Base-by-base conservation (phyloP, 1,284 basidiomycete species). In the Malassezia slooffiae region DNA sequence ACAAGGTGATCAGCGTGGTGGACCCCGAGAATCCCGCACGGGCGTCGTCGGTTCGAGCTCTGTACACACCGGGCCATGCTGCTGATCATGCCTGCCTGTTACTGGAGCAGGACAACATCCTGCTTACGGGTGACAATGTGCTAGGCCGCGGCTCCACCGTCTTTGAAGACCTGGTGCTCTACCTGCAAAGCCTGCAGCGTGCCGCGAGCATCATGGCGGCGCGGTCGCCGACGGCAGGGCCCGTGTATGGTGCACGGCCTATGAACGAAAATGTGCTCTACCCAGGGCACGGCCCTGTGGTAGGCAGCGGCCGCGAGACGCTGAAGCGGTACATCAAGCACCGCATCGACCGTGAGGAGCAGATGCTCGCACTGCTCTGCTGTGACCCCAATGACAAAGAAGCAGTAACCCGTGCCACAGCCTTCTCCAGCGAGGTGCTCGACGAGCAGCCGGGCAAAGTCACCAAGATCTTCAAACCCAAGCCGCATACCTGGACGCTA, bases 51-150 rank as follows among this genome's bases (percentile, higher is more conserved):
- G 40, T 70, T 12, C 75, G 75, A 20, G 78, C 91, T 13, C 57
- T 95, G 0, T 81, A 85, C 62, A 83, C 87, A 0, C 91, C 90
- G 0, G 91, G 90, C 0, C 91, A 96, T 64, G 95, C 90, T 0
- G 64, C 74, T 27, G 90, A 96, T 70, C 90, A 86, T 5, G 77
- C 91, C 56, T 82, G 76, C 39, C 41, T 69, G 5, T 28, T 65
- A n/a, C 41, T 65, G 13, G 33, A 46, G 24, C 54, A 63, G 34
- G 31, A 74, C 80, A 78, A 1, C 74, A 90, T 19, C 84, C 50
- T 69, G 20, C 45, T 91, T 72, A 90, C 87, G 0, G 86, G 83
- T 1, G 91, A 96, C 71, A 85, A 82, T 5, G 80, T 96, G 5
- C 77, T 96, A 17, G 90, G 91, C 0, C 80, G 88, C 54, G 88